Conservation (phyloP, 345 rosid genomes). For the Ailanthus altissimus region DNA sequence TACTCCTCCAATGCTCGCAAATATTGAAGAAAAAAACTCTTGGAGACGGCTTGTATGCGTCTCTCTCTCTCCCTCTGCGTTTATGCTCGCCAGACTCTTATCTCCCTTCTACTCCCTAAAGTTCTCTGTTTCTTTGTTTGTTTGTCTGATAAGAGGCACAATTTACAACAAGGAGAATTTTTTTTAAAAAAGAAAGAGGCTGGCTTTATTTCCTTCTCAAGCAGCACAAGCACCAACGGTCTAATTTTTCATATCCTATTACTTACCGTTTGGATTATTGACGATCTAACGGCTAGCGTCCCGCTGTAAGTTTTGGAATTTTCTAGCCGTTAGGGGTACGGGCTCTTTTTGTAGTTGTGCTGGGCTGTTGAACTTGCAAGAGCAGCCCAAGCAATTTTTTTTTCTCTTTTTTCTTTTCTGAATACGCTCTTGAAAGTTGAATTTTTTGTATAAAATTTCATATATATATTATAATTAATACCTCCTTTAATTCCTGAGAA, state of each 20-base stretch:
- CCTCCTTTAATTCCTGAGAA: too few species aligned
- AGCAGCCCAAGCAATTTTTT: too few species aligned
- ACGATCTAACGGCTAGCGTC: conserved; percentile 30
- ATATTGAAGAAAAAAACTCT: conserved; percentile 54
- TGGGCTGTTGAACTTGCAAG: background rate
- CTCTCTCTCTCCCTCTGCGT: conserved; percentile 44
- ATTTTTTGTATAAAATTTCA: too few species aligned
- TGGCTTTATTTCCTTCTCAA: conserved; percentile 10
- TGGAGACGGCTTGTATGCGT: conserved; percentile 66
- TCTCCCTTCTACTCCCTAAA: background rate
- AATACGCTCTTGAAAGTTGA: too few species aligned
- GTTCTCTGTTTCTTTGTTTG: background rate
- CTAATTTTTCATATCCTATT: conserved; percentile 23
- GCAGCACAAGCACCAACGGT: conserved; percentile 41
- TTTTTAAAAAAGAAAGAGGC: background rate
- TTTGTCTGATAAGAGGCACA: background rate
- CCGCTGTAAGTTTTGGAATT: conserved; percentile 37
- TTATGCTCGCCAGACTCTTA: conserved; percentile 45
- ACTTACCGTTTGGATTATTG: conserved; percentile 27
- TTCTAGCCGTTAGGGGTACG: conserved; percentile 46
- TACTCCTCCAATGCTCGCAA: conserved; percentile 57
- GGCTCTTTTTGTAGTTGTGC: background rate
- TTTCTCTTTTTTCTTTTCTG: too few species aligned
- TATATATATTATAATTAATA: too few species aligned
- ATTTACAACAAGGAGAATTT: too few species aligned